Evolutionary conservation across 345 rosid species (phyloP), one percentile per base, ranked within the genome.

Genomic region (Acer yangbiense): DNA sequence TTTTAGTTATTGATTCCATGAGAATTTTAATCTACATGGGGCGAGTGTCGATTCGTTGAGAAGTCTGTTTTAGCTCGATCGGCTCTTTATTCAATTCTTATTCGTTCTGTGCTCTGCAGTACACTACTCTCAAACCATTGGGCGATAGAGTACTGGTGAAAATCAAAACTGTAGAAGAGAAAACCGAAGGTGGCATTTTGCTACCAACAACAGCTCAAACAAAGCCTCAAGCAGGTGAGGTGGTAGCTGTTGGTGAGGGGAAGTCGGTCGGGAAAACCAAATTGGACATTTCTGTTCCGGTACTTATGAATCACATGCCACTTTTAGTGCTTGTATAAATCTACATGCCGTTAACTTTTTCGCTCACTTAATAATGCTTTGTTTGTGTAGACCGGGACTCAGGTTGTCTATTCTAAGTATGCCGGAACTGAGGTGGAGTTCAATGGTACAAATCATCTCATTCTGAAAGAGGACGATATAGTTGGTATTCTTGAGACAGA

Each of bases 401-500:
- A 89, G 75, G 92, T 97, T 18, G 79, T 97, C 1, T 94, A 91
- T 78, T 93, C 99, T 75, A 97, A 91, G 84, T 94, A 89, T 72
- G 96, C 99, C 0, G 99, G 99, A 46, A 97, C 97, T 17, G 98
- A 92, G 78, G 78, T 92, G 50, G 98, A 90, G 43, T 93, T 94
- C 88, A 86, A 89, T 74, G 98, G 93, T 58, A 77, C 85, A 55
- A 89, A 80, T 80, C 99, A 97, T 79, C 95, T 97, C 68, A 87
- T 97, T 50, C 77, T 97, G 70, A 92, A 91, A 87, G 99, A 94
- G 80, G 98, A 94, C 83, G 99, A 93, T 77, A 88, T 97, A 60
- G 91, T 97, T 50, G 99, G 99, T 29, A 83, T 89, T 71, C 92
- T 97, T n/a, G 99, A 94, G 85, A 94, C 98, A 0, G 94, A 91